phyloP scores from a whole-genome alignment of 805 yeast species.

The Ogataea paradorogensis region DNA sequence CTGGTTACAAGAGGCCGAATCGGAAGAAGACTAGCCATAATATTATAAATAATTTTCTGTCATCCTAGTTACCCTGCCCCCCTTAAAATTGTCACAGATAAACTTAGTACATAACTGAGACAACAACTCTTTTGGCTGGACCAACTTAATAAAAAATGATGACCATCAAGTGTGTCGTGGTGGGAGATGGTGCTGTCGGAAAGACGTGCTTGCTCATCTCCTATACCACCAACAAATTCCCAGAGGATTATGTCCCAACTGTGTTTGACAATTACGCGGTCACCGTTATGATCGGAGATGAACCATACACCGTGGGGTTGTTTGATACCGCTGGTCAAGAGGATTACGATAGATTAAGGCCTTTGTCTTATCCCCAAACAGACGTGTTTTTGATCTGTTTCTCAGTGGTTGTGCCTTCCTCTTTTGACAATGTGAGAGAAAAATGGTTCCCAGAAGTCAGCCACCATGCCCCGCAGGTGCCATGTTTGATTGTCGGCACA shows the following conservation, averaged over 20 bases:
- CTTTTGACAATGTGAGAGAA: conserved; percentile 95
- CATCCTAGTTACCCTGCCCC: conserved; percentile 9
- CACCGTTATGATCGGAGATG: conserved; percentile 95
- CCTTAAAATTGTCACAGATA: conserved; percentile 17
- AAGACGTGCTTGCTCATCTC: conserved; percentile 94
- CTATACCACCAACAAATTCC: conserved; percentile 94
- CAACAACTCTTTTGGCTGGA: conserved; percentile 13
- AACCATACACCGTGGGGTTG: conserved; percentile 94
- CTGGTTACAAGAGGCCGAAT: conserved; percentile 78
- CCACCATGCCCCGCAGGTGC: conserved; percentile 96
- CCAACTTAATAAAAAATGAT: conserved; percentile 37
- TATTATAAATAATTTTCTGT: conserved; percentile 1
- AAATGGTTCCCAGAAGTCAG: conserved; percentile 98
- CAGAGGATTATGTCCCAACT: conserved; percentile 98
- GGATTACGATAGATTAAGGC: conserved; percentile 96
- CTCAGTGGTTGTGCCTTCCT: conserved; percentile 94
- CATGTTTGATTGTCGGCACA: conserved; percentile 95
- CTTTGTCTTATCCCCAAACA: conserved; percentile 94
- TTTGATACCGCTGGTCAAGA: conserved; percentile 99
- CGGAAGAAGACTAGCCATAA: conserved; percentile 22
- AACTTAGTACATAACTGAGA: conserved; percentile 5
- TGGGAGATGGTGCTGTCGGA: conserved; percentile 99
- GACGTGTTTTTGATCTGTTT: conserved; percentile 96
- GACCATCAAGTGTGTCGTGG: conserved; percentile 91
- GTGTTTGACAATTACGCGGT: conserved; percentile 95